phyloP scores from a whole-genome alignment of 1,284 basidiomycete species.

The Somion occarium region DNA sequence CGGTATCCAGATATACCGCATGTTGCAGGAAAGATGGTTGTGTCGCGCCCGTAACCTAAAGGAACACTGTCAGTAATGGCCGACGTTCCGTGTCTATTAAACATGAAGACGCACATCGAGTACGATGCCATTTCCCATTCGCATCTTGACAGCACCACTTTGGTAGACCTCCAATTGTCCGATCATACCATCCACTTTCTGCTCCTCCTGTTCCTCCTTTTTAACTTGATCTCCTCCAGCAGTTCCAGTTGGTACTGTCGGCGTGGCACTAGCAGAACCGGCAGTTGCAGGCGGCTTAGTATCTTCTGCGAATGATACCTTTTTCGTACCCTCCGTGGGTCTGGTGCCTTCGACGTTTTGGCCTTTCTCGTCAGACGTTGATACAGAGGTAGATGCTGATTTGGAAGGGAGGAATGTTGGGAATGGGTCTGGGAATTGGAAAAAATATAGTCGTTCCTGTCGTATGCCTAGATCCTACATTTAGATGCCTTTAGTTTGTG shows the following conservation, averaged over 20 bases:
- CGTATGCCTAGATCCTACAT: conserved; percentile 41
- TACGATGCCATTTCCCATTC: conserved; percentile 72
- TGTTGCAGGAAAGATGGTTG: conserved; percentile 90
- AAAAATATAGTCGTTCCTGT: conserved; percentile 79
- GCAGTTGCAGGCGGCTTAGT: conserved; percentile 39
- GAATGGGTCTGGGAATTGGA: conserved; percentile 91
- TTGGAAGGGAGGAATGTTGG: conserved; percentile 63
- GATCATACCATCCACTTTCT: conserved; percentile 69
- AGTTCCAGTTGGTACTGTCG: conserved; percentile 15
- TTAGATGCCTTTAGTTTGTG: conserved; percentile 2
- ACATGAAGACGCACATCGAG: conserved; percentile 59
- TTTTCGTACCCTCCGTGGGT: conserved; percentile 23
- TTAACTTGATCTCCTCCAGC: conserved; percentile 10
- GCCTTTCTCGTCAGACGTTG: conserved; percentile 15
- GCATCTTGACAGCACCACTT: conserved; percentile 85
- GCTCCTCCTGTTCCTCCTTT: conserved; percentile 27
- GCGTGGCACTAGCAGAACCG: conserved; percentile 23
- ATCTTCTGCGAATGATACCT: conserved; percentile 59
- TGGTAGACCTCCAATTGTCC: conserved; percentile 81
- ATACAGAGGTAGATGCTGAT: neutral
- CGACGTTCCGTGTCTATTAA: neutral
- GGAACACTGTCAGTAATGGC: conserved; percentile 7
- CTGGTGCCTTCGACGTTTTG: conserved; percentile 28
- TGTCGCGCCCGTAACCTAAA: conserved; percentile 78
- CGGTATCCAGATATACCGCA: conserved; percentile 69